Conservation (phyloP, 2,329 filamentous ascomycete species). For the Neurospora sp. region DNA sequence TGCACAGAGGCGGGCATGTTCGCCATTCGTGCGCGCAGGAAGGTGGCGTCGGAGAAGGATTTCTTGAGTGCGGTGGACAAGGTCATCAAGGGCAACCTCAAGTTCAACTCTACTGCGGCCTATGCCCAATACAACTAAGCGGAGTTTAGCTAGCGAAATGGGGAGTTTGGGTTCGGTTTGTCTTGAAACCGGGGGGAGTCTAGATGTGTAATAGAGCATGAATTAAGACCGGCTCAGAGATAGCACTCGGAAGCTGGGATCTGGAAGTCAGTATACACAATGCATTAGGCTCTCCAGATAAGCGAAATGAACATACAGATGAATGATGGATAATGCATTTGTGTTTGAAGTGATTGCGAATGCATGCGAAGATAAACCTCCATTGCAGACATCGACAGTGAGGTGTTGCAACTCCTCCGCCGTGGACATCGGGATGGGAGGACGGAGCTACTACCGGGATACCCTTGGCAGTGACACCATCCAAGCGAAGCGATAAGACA, state of each 20-base stretch:
- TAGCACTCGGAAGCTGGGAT: not conserved
- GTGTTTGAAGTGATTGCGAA: not conserved
- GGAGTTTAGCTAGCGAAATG: not conserved
- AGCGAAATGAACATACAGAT: not conserved
- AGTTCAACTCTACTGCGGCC: slow-evolving; percentile 97
- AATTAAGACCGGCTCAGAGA: not conserved
- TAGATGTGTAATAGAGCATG: not conserved
- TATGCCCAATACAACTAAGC: slow-evolving; percentile 98
- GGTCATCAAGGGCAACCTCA: slow-evolving; percentile 97
- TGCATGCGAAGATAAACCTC: not conserved
- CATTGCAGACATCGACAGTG: not conserved
- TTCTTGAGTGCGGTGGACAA: slow-evolving; percentile 97
- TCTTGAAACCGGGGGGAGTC: not conserved
- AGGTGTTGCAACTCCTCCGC: not conserved
- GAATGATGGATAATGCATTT: not conserved
- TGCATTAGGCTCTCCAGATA: not conserved
- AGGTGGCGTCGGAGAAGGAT: slow-evolving; percentile 98
- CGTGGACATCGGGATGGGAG: not conserved
- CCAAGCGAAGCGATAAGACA: not conserved
- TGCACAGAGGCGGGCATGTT: slow-evolving; percentile 99
- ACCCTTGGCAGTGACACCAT: not conserved
- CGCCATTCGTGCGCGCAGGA: slow-evolving; percentile 84
- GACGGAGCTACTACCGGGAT: not conserved
- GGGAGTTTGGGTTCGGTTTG: slow-evolving; percentile 1
- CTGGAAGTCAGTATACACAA: not conserved